Base-by-base conservation (phyloP, 2,329 filamentous ascomycete genomes). In the Teratosphaeriaceae sp. region DNA sequence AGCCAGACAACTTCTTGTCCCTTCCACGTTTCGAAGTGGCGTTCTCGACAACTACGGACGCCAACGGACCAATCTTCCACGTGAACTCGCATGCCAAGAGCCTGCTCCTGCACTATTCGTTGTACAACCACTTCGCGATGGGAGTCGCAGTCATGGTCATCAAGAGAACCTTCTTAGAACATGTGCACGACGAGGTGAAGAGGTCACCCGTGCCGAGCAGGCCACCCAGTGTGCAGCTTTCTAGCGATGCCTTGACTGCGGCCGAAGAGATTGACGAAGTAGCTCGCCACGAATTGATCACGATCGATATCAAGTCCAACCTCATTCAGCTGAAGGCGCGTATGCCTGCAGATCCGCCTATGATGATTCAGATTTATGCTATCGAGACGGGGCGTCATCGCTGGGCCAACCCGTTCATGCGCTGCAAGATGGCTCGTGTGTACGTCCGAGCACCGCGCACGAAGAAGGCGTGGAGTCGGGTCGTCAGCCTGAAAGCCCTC, bases 81-180 rank as follows among this genome's bases (percentile, higher is more conserved):
- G 67, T 97, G 33, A 88, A 94, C 52, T 85, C 87, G 0, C 79
- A 85, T 40, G 76, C 92, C 16, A 84, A 84, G 52, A 87, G 85
- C 5, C 67, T 98, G 2, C 79, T 86, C 47, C 59, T 94, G 6
- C 84, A 94, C 39, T 97, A 97, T 60, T 98, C 94, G 0, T 75
- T 98, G 0, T 95, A 94, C 62, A 83, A 89, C 3, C 89, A 95
- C 60, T 98, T 96, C 59, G 84, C 89, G 0, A 75, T 94, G 20
- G 85, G 88, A 1, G 80, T 97, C 46, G 92, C 90, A 7, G 70
- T 76, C 19, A 82, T 81, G 59, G 86, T 94, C 2, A 64, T 98
- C 19, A 62, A 59, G 36, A 64, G 64, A 34, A 71, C 70, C 0
- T 70, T 73, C 50, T 19, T 59, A 36, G 53, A 60, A 12, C 50